These are phyloP conservation scores for Triticum urartu DNA, from an alignment of 176 grass and related monocot species.

Conservation along the genomic window DNA sequence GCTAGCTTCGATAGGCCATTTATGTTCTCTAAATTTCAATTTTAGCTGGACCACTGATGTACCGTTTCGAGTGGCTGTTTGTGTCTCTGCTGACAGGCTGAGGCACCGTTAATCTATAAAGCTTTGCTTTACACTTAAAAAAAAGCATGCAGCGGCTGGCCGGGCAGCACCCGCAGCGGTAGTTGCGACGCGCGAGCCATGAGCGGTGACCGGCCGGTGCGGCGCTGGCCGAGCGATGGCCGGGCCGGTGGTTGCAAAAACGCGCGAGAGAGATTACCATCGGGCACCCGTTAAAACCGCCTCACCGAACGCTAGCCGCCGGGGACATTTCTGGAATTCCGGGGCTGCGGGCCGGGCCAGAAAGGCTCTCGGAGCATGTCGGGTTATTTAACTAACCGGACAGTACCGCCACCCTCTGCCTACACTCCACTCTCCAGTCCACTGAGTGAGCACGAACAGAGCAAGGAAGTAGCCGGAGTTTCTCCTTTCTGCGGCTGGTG, in stretches of 20 bases:
- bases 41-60: too few relatives aligned
- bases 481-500: neutral
- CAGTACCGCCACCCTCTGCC: neutral
- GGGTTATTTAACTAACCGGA: slow-evolving; percentile 30
- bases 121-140: too few relatives aligned
- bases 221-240: neutral
- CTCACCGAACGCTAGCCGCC: neutral
- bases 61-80: too few relatives aligned
- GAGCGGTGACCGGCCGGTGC: neutral
- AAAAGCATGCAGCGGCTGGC: too few relatives aligned
- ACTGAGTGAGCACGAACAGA: neutral
- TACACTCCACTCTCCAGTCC: neutral
- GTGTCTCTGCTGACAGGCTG: too few relatives aligned
- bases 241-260: neutral
- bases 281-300: neutral
- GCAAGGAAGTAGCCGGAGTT: neutral
- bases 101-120: too few relatives aligned
- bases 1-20: too few relatives aligned
- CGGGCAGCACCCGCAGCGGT: neutral
- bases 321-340: slow-evolving; percentile 23
- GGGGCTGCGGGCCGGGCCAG: neutral
- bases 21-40: too few relatives aligned
- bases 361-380: neutral
- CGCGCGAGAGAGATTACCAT: neutral
- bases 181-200: neutral